Conservation (phyloP, 495 filamentous ascomycete species). For the Polyplosphaeria fusca region DNA sequence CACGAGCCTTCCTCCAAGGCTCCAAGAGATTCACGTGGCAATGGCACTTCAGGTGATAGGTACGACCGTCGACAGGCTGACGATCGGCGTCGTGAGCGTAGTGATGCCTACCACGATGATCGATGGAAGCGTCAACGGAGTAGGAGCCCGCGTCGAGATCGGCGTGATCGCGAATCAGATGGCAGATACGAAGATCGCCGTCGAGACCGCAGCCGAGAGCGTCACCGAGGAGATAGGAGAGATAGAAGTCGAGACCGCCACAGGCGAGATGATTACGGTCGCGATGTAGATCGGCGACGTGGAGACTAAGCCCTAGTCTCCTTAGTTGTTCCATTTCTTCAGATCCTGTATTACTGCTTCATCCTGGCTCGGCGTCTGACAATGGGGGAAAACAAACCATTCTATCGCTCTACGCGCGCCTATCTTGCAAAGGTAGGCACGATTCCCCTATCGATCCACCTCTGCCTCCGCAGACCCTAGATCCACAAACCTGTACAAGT, state of each 20-base stretch:
- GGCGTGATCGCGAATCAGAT: conserved; percentile 31
- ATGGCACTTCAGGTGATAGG: conserved; percentile 3
- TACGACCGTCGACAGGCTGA: conserved; percentile 2
- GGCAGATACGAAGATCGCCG: conserved; percentile 27
- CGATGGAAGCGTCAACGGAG: conserved; percentile 42
- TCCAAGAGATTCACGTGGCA: neutral
- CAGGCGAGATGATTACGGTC: conserved; percentile 28
- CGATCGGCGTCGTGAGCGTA: conserved; percentile 16
- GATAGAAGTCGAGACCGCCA: conserved; percentile 36
- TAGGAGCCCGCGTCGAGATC: conserved; percentile 49
- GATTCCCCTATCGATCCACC: no score
- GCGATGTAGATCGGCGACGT: conserved; percentile 16
- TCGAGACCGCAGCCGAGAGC: conserved; percentile 23
- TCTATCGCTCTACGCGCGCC: no score
- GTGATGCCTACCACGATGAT: conserved; percentile 40
- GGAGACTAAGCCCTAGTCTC: conserved; percentile 5
- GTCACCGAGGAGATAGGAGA: conserved; percentile 16
- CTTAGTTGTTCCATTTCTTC: neutral
- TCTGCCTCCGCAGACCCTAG: no score
- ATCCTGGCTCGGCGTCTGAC: no score
- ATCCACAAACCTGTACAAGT: no score
- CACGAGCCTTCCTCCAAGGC: conserved; percentile 48
- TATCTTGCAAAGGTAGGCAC: no score
- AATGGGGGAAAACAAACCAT: no score
- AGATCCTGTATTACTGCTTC: no score